These are phyloP conservation scores for Crithidia expoeki DNA, from an alignment of 208 protist genomes.

Conservation along the genomic window DNA sequence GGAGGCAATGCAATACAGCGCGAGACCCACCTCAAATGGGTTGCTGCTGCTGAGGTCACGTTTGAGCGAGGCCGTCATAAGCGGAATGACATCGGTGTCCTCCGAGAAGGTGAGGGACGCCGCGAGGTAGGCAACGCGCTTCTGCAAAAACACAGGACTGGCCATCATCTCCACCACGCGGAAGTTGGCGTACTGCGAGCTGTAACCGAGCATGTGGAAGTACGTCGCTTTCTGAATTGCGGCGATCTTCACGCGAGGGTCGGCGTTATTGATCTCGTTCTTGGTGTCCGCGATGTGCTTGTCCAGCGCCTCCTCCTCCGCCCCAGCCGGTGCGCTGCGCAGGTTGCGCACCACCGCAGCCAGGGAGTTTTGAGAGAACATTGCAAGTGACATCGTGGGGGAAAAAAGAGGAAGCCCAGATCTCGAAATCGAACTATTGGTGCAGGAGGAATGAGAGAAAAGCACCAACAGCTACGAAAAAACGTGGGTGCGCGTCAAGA, in stretches of 20 bases:
- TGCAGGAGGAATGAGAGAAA: too few species aligned
- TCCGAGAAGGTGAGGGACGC: slow-evolving; percentile 95
- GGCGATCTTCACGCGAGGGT: slow-evolving; percentile 91
- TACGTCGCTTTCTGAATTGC: slow-evolving; percentile 98
- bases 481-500: too few species aligned
- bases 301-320: slow-evolving; percentile 94
- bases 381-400: slow-evolving; percentile 30
- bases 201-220: slow-evolving; percentile 98
- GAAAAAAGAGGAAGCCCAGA: too few species aligned
- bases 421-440: too few species aligned
- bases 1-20: slow-evolving; percentile 95
- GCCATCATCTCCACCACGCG: slow-evolving; percentile 97
- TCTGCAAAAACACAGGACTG: slow-evolving; percentile 75
- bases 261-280: slow-evolving; percentile 89
- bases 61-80: slow-evolving; percentile 97
- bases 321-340: slow-evolving; percentile 77
- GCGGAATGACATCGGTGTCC: slow-evolving; percentile 96
- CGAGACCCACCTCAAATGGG: slow-evolving; percentile 95
- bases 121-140: slow-evolving; percentile 95
- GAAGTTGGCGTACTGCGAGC: slow-evolving; percentile 96
- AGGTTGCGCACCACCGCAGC: slow-evolving; percentile 96
- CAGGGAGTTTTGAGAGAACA: slow-evolving; percentile 90
- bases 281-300: slow-evolving; percentile 94
- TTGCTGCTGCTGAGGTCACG: slow-evolving; percentile 96
- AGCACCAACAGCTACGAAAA: too few species aligned